Percentiles rank a stretch among this genome's conserved stretches.
These are phyloP conservation scores for Populus trichocarpa DNA, from an alignment of 441 rosid genomes.

Conservation along the genomic window DNA sequence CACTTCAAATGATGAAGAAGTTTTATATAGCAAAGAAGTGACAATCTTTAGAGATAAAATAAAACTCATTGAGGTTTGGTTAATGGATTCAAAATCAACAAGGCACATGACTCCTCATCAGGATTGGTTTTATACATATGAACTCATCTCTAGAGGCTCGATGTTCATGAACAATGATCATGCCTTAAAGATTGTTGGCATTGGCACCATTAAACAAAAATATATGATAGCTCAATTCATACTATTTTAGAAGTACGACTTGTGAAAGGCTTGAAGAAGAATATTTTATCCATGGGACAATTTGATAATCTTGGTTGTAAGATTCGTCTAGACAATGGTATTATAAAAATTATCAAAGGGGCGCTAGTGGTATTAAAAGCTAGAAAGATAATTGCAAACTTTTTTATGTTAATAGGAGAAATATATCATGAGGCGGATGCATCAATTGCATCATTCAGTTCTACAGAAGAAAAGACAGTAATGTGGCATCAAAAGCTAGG, in stretches of 20 bases:
- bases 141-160: conserved; percentile 6
- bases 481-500: too few relatives aligned
- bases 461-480: too few relatives aligned
- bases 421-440: neutral
- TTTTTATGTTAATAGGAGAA: conserved; percentile 1
- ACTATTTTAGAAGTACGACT: neutral
- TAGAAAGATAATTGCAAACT: conserved; percentile 4
- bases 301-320: neutral
- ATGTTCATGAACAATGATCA: neutral
- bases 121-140: neutral
- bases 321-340: neutral
- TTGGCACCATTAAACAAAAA: too few relatives aligned
- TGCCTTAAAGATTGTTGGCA: neutral
- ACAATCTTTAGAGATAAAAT: fast-evolving
- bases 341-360: neutral
- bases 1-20: neutral
- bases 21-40: too few relatives aligned
- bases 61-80: neutral
- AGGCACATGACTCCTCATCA: neutral
- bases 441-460: neutral
- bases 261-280: conserved; percentile 8
- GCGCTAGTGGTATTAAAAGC: neutral
- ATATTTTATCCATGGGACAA: neutral
- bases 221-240: too few relatives aligned
- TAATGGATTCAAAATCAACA: neutral